Percentiles rank a stretch among this genome's conserved stretches.
Conservation (phyloP, 495 filamentous ascomycete genomes). For the Xylaria castorea region DNA sequence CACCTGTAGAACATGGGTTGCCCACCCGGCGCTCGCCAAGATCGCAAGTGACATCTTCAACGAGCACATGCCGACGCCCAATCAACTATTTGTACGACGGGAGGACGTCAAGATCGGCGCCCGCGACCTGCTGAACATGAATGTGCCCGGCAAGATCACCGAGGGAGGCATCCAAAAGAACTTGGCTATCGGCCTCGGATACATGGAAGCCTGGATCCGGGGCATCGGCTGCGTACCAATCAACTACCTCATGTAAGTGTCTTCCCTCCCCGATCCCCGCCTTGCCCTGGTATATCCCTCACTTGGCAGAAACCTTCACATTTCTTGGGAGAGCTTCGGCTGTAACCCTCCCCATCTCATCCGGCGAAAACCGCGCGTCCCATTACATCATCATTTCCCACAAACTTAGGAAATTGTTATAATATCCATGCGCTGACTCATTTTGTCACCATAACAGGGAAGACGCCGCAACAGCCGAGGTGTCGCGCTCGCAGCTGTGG, state of each 20-base stretch:
- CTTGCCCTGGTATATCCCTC: constrained; percentile 21
- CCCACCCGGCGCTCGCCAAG: constrained; percentile 87
- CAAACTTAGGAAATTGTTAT: neutral
- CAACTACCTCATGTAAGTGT: constrained; percentile 88
- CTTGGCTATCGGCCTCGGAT: constrained; percentile 92
- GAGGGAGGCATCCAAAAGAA: constrained; percentile 98
- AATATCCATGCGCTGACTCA: constrained; percentile 20
- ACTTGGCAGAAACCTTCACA: neutral
- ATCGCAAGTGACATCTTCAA: constrained; percentile 97
- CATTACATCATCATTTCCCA: neutral
- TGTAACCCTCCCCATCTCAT: neutral
- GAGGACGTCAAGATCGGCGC: constrained; percentile 87
- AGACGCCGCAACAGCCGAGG: constrained; percentile 96
- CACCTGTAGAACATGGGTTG: constrained; percentile 74
- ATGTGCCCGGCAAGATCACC: constrained; percentile 91
- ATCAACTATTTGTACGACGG: constrained; percentile 89
- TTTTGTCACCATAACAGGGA: constrained; percentile 61
- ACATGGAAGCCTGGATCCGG: constrained; percentile 98
- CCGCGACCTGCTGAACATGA: constrained; percentile 98
- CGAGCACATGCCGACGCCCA: constrained; percentile 98
- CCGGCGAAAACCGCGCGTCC: neutral
- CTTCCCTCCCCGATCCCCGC: no score
- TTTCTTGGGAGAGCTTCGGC: neutral
- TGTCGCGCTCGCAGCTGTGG: constrained; percentile 91
- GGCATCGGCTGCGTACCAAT: constrained; percentile 97